A percentile compares a stretch with the other conserved stretches of the same genome.
These are phyloP conservation scores for Vaccinium myrtillus DNA, from an alignment of 148 eudicot species.

Conservation along the genomic window DNA sequence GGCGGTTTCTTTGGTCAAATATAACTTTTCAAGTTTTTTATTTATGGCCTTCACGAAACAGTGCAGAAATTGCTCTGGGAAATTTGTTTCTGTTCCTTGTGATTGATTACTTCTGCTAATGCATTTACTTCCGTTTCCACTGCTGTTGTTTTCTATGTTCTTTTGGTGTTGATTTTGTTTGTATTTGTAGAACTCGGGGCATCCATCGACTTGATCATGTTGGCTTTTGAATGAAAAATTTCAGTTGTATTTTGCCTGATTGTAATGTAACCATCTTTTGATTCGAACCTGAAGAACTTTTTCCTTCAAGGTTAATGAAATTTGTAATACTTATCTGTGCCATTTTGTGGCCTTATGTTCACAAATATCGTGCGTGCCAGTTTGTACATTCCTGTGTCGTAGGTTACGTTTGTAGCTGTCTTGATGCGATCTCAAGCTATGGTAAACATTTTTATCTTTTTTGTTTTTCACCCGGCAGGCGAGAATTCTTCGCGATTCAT, in stretches of 20 bases:
- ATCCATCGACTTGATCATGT: neutral
- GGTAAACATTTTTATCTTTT: neutral
- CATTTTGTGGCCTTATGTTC: neutral
- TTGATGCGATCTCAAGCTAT: neutral
- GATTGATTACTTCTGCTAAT: neutral
- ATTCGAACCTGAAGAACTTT: neutral
- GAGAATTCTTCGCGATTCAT: neutral
- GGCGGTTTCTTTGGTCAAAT: neutral
- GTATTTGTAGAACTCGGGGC: neutral
- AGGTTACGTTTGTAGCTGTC: neutral
- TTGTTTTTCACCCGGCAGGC: neutral
- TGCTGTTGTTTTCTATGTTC: neutral
- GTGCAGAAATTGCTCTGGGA: neutral
- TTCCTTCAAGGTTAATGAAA: neutral
- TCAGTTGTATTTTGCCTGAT: neutral
- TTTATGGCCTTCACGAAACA: neutral
- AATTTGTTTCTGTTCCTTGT: conserved; percentile 1
- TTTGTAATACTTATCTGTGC: neutral
- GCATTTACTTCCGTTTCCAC: neutral
- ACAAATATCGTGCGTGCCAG: neutral
- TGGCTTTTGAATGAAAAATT: neutral
- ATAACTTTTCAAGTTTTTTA: neutral
- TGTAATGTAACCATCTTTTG: neutral
- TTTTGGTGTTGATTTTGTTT: conserved; percentile 5
- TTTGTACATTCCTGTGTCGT: neutral